These are phyloP conservation scores for Eucalyptus marginata DNA, from an alignment of 345 rosid genomes.

Conservation along the genomic window DNA sequence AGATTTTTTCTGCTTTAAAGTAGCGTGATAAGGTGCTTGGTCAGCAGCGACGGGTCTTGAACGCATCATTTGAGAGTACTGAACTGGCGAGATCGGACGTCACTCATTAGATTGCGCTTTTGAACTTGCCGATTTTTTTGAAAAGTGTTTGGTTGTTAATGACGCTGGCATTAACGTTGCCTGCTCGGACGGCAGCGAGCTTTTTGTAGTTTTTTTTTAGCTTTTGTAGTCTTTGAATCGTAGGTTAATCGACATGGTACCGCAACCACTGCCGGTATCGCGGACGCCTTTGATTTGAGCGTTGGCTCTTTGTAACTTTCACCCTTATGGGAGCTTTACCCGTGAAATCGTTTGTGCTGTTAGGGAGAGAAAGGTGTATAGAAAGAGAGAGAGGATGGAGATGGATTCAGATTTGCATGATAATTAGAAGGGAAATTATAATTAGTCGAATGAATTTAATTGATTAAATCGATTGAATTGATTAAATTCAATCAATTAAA, in stretches of 20 bases:
- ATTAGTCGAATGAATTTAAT: too few relatives aligned
- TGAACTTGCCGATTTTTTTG: background rate
- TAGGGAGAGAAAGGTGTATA: background rate
- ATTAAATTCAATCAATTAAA: too few relatives aligned
- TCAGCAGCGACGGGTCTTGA: background rate
- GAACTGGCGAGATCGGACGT: background rate
- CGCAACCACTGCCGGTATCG: background rate
- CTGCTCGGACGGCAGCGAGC: background rate
- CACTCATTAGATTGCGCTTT: background rate
- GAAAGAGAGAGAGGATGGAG: too few relatives aligned
- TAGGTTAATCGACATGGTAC: background rate
- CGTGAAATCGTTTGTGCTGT: background rate
- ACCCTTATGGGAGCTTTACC: background rate
- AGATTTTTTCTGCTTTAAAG: background rate
- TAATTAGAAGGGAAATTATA: too few relatives aligned
- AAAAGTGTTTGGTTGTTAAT: background rate
- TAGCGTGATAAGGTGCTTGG: background rate
- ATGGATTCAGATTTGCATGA: fast-evolving
- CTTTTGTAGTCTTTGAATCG: background rate
- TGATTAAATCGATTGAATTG: too few relatives aligned
- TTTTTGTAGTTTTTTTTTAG: too few relatives aligned
- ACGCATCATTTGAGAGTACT: background rate
- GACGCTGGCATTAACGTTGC: background rate
- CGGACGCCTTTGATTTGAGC: background rate
- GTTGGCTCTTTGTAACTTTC: background rate